Percentiles rank a stretch among this genome's conserved stretches.
Evolutionary conservation across 352 stramenopile species (phyloP).

Genomic region (Phytopythium delawarense): DNA sequence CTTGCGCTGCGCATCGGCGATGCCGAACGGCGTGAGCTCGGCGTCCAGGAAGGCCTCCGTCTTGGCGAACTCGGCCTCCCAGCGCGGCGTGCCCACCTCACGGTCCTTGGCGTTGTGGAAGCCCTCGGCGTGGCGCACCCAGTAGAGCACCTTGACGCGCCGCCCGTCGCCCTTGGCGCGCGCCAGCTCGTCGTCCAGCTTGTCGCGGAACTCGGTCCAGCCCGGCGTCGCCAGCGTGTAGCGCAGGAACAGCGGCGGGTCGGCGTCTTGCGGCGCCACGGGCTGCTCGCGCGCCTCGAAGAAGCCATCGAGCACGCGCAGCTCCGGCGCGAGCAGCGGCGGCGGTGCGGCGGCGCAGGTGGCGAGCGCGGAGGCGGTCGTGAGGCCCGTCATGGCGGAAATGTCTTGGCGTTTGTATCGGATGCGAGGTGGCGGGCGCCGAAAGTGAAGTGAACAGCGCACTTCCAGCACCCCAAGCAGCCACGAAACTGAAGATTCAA

Average conservation of each 20-base stretch:
- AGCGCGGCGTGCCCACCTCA: conserved; percentile 41
- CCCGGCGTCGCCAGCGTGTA: conserved; percentile 22
- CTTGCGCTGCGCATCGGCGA: conserved; percentile 43
- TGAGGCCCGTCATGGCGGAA: background rate
- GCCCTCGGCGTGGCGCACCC: conserved; percentile 75
- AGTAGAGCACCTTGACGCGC: conserved; percentile 67
- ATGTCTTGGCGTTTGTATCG: background rate
- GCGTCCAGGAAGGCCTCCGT: conserved; percentile 58
- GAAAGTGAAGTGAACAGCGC: background rate
- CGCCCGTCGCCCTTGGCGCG: conserved; percentile 11
- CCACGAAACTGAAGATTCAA: background rate
- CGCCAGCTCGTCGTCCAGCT: conserved; percentile 14
- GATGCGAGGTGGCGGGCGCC: background rate
- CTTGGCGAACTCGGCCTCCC: conserved; percentile 59
- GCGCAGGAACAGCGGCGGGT: conserved; percentile 26
- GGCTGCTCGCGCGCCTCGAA: conserved; percentile 14
- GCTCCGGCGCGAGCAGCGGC: conserved; percentile 1
- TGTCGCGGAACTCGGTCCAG: conserved; percentile 23
- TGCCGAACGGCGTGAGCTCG: conserved; percentile 53
- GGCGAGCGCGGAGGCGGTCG: background rate
- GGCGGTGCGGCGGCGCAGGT: conserved; percentile 1
- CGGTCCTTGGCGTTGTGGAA: conserved; percentile 63
- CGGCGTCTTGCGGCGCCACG: background rate
- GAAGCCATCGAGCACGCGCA: conserved; percentile 22
- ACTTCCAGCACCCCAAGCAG: background rate